Base-by-base conservation (phyloP, 352 stramenopile genomes). In the Phytophthora quininea region DNA sequence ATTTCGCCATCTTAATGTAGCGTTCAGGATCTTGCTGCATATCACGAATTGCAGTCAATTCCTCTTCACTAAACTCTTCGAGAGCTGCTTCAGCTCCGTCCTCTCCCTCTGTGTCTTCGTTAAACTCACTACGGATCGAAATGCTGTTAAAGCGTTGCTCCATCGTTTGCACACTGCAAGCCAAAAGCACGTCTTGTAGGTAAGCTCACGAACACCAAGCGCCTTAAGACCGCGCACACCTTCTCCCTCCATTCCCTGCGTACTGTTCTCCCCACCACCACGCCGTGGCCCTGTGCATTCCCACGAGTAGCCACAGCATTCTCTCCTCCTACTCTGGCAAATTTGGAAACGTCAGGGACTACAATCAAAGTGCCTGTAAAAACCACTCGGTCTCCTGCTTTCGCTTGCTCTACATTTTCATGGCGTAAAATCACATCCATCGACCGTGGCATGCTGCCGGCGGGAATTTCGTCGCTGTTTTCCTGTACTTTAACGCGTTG, bases 401-500 rank as follows among this genome's bases (percentile, higher is more conserved):
- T 99, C 46, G 91, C 94, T 51, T 96, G 83, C 71, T 99, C 97
- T 29, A 99, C 98, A 67, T 98, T 97, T 74, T 99, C 97, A 71
- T 99, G 92, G n/a, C 97, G 77, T 35, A 99, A 69, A 61, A 99
- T 98, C 9, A 99, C 92, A 67, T 99, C 97, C 54, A 99, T 94
- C 1, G 88, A 97, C 9, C 98, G 77, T 5, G 98, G 98, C 96
- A 99, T 99, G 51, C 75, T 96, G 12, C 98, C 98, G 0, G 98
- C 84, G n/a, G 98, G 98, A 62, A 99, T 99, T 68, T 99, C 97
- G 64, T 99, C 94, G 38, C 95, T 95, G 74, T 99, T 99, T 72
- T 99, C 98, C 78, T 99, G 98, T 19, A 99, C 95, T 45, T 98
- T 94, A 37, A 99, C 79, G 32, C 97, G 92, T 80, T 99, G 98